phyloP scores from a whole-genome alignment of 116 monocot species.

The Phalaenopsis hybrid region DNA sequence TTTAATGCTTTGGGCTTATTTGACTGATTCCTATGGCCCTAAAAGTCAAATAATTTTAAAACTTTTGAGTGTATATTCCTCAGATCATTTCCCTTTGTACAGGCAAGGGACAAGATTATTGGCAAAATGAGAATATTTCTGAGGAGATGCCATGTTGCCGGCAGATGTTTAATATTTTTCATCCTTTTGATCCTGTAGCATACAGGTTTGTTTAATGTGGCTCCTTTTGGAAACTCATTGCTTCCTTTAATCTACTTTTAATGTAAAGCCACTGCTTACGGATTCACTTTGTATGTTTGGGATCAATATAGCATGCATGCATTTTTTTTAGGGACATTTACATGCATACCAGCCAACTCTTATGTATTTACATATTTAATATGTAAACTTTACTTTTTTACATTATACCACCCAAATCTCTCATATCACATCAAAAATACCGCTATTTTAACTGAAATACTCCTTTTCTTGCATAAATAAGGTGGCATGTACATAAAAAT shows the following conservation, averaged over 20 bases:
- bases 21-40: not conserved
- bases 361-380: no score
- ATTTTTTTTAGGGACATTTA: not conserved
- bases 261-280: no score
- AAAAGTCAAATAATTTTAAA: not conserved
- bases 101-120: conserved; percentile 89
- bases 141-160: conserved; percentile 88
- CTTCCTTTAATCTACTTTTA: not conserved
- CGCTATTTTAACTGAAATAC: no score
- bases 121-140: conserved; percentile 75
- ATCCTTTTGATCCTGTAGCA: conserved; percentile 99
- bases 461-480: no score
- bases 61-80: not conserved
- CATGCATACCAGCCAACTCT: no score
- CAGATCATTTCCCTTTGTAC: conserved; percentile 5
- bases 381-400: no score
- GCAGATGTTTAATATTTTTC: conserved; percentile 97
- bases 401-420: no score
- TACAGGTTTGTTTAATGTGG: conserved; percentile 56
- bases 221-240: not conserved
- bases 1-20: not conserved
- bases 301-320: not conserved
- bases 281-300: not conserved
- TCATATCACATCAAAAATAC: no score
- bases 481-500: no score